Evolutionary conservation across 352 stramenopile genomes (phyloP).

Genomic region (Globisporangium abappressorium): DNA sequence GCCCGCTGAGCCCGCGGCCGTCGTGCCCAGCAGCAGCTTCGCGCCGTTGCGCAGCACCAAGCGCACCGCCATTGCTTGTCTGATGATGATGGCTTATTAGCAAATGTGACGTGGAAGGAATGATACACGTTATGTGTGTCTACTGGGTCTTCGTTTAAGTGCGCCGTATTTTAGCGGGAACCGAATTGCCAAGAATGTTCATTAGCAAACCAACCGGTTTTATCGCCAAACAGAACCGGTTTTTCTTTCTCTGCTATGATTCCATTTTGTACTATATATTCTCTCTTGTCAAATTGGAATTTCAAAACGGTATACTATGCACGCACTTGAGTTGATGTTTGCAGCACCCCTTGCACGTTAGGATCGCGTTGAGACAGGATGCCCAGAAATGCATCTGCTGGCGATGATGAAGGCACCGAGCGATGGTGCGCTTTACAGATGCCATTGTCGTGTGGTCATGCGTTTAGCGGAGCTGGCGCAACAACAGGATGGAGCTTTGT

Average conservation of each 20-base stretch:
- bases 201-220: neutral
- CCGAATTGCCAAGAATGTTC: neutral
- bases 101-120: neutral
- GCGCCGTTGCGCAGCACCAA: constrained; percentile 57
- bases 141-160: neutral
- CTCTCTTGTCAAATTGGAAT: no score
- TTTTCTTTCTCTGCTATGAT: no score
- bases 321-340: no score
- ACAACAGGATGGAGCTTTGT: neutral
- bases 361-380: neutral
- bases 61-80: constrained; percentile 14
- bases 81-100: neutral
- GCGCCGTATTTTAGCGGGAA: neutral
- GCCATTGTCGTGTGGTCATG: neutral
- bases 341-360: neutral
- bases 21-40: constrained; percentile 54
- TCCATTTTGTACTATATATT: no score
- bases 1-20: constrained; percentile 37
- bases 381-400: constrained; percentile 1
- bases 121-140: neutral
- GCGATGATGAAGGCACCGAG: neutral
- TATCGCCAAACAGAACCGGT: no score
- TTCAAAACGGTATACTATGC: no score
- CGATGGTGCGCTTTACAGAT: neutral
- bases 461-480: constrained; percentile 6